phyloP scores from a whole-genome alignment of 148 eudicot genomes.

The Oxyria digyna region DNA sequence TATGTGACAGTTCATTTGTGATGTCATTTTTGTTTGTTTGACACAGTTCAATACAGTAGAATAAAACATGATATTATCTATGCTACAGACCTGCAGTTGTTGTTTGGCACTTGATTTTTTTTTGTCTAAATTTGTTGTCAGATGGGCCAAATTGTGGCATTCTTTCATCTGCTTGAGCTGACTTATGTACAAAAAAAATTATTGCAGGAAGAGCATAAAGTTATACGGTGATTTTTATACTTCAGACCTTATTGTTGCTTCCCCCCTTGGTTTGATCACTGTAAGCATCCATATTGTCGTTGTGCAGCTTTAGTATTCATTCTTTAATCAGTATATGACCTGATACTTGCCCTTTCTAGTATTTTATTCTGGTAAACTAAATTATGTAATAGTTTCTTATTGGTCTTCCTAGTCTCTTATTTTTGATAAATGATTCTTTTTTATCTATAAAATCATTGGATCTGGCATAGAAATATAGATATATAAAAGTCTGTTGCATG shows the following conservation, averaged over 20 bases:
- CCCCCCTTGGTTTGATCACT: conserved; percentile 82
- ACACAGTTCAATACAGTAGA: too few relatives aligned
- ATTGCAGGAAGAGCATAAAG: conserved; percentile 56
- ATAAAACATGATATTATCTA: too few relatives aligned
- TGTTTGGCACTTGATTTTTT: background rate
- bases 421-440: background rate
- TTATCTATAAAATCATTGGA: background rate
- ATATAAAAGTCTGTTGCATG: background rate
- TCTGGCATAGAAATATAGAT: background rate
- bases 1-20: too few relatives aligned
- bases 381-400: background rate
- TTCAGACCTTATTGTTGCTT: conserved; percentile 79
- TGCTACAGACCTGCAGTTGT: too few relatives aligned
- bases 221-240: conserved; percentile 77
- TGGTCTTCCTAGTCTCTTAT: background rate
- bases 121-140: background rate
- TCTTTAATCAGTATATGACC: background rate
- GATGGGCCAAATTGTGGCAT: background rate
- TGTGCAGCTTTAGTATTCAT: conserved; percentile 5
- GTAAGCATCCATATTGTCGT: conserved; percentile 30
- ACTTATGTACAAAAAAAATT: background rate
- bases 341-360: conserved; percentile 4
- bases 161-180: background rate
- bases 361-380: background rate
- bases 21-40: too few relatives aligned